These are phyloP conservation scores for Backusella luteola DNA, from an alignment of 192 early-diverging fungal genomes.

Conservation along the genomic window DNA sequence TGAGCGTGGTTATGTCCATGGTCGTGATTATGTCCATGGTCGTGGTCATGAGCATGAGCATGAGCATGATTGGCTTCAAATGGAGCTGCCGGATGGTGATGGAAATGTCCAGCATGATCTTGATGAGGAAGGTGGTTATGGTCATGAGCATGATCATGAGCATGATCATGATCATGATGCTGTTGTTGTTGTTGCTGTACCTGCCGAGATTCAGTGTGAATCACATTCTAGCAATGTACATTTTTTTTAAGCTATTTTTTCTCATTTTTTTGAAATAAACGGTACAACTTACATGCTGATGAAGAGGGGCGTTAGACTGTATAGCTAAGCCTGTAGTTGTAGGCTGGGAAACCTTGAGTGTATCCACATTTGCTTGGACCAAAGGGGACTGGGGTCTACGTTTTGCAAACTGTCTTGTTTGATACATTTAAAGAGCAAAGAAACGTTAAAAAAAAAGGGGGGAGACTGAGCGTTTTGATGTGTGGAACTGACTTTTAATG, in stretches of 20 bases:
- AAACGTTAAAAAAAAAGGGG: background rate
- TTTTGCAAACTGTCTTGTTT: constrained; percentile 13
- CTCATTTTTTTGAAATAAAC: no score
- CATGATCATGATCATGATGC: constrained; percentile 15
- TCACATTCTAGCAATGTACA: background rate
- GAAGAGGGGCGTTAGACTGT: constrained; percentile 1
- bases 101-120: background rate
- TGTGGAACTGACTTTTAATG: background rate
- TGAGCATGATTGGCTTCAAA: constrained; percentile 7
- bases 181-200: constrained; percentile 7
- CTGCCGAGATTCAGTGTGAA: background rate
- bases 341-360: background rate
- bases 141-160: constrained; percentile 18
- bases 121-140: background rate
- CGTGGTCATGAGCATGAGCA: constrained; percentile 8
- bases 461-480: background rate
- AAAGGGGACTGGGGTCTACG: constrained; percentile 13
- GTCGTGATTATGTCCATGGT: constrained; percentile 16
- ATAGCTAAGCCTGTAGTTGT: background rate
- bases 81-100: background rate
- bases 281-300: background rate
- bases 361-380: constrained; percentile 1
- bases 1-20: background rate
- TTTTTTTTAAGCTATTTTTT: background rate
- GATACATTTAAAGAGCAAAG: background rate